Percentiles rank a stretch among this genome's conserved stretches.
Evolutionary conservation across 2,329 filamentous ascomycete species (phyloP).

Genomic region (Colletotrichum euphorbiae): DNA sequence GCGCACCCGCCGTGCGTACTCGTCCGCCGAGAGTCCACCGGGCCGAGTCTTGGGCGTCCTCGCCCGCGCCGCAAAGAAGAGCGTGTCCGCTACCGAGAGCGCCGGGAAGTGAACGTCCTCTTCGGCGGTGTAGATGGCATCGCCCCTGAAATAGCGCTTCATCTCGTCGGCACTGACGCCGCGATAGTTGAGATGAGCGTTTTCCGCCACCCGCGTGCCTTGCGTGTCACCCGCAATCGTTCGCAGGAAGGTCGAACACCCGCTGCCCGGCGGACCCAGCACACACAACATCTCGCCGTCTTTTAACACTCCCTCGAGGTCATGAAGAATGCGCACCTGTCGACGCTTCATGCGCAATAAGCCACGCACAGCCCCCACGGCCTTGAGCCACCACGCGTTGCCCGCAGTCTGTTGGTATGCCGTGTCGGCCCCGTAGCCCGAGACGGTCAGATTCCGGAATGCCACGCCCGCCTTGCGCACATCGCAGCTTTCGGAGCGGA

Average conservation of each 20-base stretch:
- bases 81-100: constrained; percentile 70
- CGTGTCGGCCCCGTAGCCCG: constrained; percentile 29
- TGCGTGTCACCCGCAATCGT: constrained; percentile 73
- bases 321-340: constrained; percentile 60
- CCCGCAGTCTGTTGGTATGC: constrained; percentile 27
- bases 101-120: constrained; percentile 72
- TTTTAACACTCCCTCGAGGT: constrained; percentile 63
- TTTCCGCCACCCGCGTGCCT: constrained; percentile 58
- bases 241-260: constrained; percentile 78
- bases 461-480: constrained; percentile 50
- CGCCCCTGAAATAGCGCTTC: constrained; percentile 56
- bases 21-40: constrained; percentile 55
- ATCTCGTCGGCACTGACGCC: constrained; percentile 38
- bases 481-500: constrained; percentile 44
- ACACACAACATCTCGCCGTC: constrained; percentile 69
- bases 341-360: constrained; percentile 35
- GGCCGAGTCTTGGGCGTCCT: constrained; percentile 61
- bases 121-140: constrained; percentile 75
- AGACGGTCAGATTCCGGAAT: constrained; percentile 59
- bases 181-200: constrained; percentile 33
- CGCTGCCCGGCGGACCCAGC: constrained; percentile 64
- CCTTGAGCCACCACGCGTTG: constrained; percentile 44
- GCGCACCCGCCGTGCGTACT: constrained; percentile 66
- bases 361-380: constrained; percentile 34
- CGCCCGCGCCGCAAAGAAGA: constrained; percentile 70